These are phyloP conservation scores for Globisporangium splendens DNA, from an alignment of 352 stramenopile species.

Conservation along the genomic window DNA sequence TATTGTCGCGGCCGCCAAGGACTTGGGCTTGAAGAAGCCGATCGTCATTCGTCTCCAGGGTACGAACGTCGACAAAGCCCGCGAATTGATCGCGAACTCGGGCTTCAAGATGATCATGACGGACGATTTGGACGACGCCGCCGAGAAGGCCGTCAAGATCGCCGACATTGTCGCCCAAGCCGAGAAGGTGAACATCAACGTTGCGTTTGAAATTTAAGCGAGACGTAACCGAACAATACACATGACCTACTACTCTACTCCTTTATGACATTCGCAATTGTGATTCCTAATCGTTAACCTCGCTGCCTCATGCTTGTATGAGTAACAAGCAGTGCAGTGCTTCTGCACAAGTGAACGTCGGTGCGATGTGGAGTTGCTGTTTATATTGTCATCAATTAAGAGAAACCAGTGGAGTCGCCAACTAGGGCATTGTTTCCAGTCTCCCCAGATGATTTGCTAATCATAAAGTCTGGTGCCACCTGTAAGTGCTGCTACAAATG, in stretches of 20 bases:
- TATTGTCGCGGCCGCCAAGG: slow-evolving; percentile 95
- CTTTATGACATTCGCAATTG: neutral
- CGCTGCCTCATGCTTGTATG: too few species aligned
- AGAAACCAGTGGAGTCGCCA: too few species aligned
- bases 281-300: too few species aligned
- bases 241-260: slow-evolving; percentile 8
- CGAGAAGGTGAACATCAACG: slow-evolving; percentile 65
- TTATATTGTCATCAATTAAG: too few species aligned
- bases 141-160: slow-evolving; percentile 93
- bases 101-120: slow-evolving; percentile 94
- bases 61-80: slow-evolving; percentile 95
- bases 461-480: too few species aligned
- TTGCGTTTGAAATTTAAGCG: slow-evolving; percentile 64
- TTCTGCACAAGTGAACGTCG: too few species aligned
- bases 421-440: too few species aligned
- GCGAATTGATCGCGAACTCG: slow-evolving; percentile 91
- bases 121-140: slow-evolving; percentile 95
- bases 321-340: too few species aligned
- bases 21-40: slow-evolving; percentile 96
- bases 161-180: slow-evolving; percentile 79
- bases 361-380: too few species aligned
- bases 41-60: slow-evolving; percentile 98
- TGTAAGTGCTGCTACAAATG: too few species aligned
- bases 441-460: too few species aligned
- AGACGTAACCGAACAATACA: slow-evolving; percentile 7